Base-by-base conservation (phyloP, 108 stramenopile genomes). In the Pseudonitzschia delicatissima region DNA sequence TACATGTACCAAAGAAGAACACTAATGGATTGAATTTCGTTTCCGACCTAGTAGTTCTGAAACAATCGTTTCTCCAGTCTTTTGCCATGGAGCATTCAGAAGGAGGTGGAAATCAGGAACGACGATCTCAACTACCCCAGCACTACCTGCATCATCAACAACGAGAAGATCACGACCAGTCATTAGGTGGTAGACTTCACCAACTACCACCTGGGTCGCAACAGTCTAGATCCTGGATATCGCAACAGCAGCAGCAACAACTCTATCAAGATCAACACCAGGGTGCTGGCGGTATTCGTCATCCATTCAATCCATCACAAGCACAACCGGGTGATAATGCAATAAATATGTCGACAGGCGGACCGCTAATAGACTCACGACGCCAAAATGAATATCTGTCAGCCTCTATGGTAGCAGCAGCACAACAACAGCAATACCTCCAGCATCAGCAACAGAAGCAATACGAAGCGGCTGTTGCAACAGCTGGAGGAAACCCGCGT, bases 71-170 rank as follows among this genome's bases (percentile, higher is more conserved):
- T 18, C 29, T 1, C 31, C 33, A 27, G 53, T 28, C 29, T 55
- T 47, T 58, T 55, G 73, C 51, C 66, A 74, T 74, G 73, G 63
- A 74, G 61, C 66, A 74, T 53, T 64, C 52, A 25, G 73, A 74
- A 53, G 23, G n/a, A n/a, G n/a, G 32, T 55, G 61, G 66, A 23
- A 40, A 52, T 53, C 45, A 67, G 57, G 73, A 75, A 64, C 40
- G 62, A 49, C 66, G 45, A 57, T 26, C 42, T 31, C 57, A 67
- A 55, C 28, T 55, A 55, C 53, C 53, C 5, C 68, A 71, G 36
- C 64, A 66, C 42, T 74, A 82, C 13, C 73, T 74, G 18, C 77
- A 82, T 25, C 75, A 68, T 40, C 64, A 59, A 45, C 66, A 63
- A 42, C 74, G 69, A 62, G 3, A 45, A 52, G 72, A 71, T 4